Percentiles rank a stretch among this genome's conserved stretches.
These are phyloP conservation scores for Aureobasidium mangrovei DNA, from an alignment of 2,329 filamentous ascomycete genomes.

Conservation along the genomic window DNA sequence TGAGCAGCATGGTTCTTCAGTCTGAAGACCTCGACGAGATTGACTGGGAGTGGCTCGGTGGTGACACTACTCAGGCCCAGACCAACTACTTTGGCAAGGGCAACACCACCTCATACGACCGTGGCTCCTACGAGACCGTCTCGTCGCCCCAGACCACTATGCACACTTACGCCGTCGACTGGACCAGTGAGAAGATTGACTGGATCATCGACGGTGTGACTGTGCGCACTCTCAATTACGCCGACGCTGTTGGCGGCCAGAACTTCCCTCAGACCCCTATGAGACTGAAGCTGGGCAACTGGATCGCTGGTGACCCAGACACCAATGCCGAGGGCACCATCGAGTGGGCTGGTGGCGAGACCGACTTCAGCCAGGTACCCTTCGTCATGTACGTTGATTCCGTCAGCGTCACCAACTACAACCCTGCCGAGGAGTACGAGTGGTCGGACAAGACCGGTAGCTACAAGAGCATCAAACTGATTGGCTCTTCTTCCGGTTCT, in stretches of 20 bases:
- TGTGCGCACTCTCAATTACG: slow-evolving; percentile 60
- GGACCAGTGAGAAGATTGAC: slow-evolving; percentile 51
- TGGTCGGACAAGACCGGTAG: slow-evolving; percentile 42
- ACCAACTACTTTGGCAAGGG: slow-evolving; percentile 73
- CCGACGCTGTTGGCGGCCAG: slow-evolving; percentile 53
- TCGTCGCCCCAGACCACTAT: slow-evolving; percentile 45
- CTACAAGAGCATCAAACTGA: slow-evolving; percentile 41
- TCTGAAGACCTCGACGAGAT: slow-evolving; percentile 79
- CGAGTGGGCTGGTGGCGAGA: slow-evolving; percentile 56
- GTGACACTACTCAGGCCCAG: slow-evolving; percentile 51
- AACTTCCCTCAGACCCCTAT: slow-evolving; percentile 77
- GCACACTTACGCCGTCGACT: slow-evolving; percentile 63
- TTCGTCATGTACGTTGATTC: slow-evolving; percentile 45
- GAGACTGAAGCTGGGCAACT: slow-evolving; percentile 49
- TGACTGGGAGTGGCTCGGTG: slow-evolving; percentile 74
- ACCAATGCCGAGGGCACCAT: slow-evolving; percentile 49
- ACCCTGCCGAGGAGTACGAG: slow-evolving; percentile 42
- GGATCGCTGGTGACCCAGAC: slow-evolving; percentile 39
- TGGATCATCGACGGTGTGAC: slow-evolving; percentile 62
- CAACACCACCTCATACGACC: slow-evolving; percentile 60
- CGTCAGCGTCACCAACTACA: slow-evolving; percentile 45
- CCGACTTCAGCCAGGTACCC: slow-evolving; percentile 39
- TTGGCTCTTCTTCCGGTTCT: neutral
- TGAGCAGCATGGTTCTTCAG: slow-evolving; percentile 73
- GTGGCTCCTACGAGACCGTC: slow-evolving; percentile 55